Evolutionary conservation across 2,329 filamentous ascomycete genomes (phyloP), one percentile per base, ranked within the genome.

Genomic region (Ramularia endophylla): DNA sequence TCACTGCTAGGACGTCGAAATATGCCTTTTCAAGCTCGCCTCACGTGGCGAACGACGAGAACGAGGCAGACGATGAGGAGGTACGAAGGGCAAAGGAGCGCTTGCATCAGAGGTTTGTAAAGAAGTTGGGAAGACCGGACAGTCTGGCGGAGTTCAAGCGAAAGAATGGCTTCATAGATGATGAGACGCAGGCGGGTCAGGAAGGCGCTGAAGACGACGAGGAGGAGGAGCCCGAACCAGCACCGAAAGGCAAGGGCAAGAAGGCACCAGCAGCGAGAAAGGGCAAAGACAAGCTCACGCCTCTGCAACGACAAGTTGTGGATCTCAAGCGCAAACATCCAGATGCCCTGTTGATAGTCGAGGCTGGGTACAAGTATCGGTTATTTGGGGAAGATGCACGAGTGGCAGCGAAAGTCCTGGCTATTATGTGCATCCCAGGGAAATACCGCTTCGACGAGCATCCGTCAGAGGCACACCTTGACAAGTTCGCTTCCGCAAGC

Each of bases 321-420:
- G 89, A 94, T 13, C 94, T 98, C 64, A 98, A 98, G 68, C 76
- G 81, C 46, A 86, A 90, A 54, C 82, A 97, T 60, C 75, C 87
- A 69, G 92, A 97, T 60, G 92, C 90, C 0, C 57, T 98, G 15
- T 73, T 98, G 40, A 85, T 97, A 9, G 81, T 97, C 38, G 90
- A 98, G 62, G 92, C 97, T 7, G 92, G 92, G 37, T 98, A 98
- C 69, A 98, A 98, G 62, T 98, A 94, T 66, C 82, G 85, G 25
- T 95, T 98, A 69, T 95, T 95, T 59, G 92, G 92, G 8, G 90
- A 97, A 57, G 92, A 98, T 68, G 92, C 92, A 7, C 78, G 88
- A 39, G 78, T 80, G 40, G 92, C 90, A 4, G 86, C 89, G 9
- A 94, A 90, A 63, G 87, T 90, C 61, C 72, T 98, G 36, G 85